Base-by-base conservation (phyloP, 2,329 filamentous ascomycete genomes). In the Fusarium oxysporum region DNA sequence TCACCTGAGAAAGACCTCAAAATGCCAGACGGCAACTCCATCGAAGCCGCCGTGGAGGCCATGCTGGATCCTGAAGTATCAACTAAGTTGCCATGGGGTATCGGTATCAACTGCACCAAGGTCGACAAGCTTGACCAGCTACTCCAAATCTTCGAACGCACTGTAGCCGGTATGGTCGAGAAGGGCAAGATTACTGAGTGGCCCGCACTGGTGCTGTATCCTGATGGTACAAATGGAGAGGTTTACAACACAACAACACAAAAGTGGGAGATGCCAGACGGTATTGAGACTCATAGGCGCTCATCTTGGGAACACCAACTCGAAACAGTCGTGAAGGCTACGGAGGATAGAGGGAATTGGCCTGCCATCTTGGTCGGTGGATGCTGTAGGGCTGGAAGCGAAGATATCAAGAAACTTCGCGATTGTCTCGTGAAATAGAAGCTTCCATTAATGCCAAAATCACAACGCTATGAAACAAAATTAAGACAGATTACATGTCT, bases 41-140 rank as follows among this genome's bases (percentile, higher is more conserved):
- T 81, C 5, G 78, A 80, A 28, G 70, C 77, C 9, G 79, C 81
- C 10, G 76, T 84, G 21, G 69, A 75, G 17, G 79, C 81, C 10
- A 84, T 86, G 83, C 76, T 87, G 6, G 78, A 80, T 40, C 76
- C 71, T 0, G 55, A 62, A 2, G 28, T 78, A 9, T 75, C 77
- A 1, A 19, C 54, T 2, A 74, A 70, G 8, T 68, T 80, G 7
- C 91, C 91, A 0, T 91, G 88, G 87, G 91, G 88, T 0, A 85
- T 93, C 30, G 91, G 91, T 4, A 86, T 93, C 76, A 93, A 93
- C 80, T 93, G 91, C 79, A 92, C 87, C 41, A 92, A 91, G 78
- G 86, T 93, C 38, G 84, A 86, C 55, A 90, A 92, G 78, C 83
- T 93, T 35, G 85, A 87, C 5, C 77, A 81, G 1, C 80, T 92